Evolutionary conservation across 257 asterid genomes (phyloP).

Genomic region (Petrea volubilis): DNA sequence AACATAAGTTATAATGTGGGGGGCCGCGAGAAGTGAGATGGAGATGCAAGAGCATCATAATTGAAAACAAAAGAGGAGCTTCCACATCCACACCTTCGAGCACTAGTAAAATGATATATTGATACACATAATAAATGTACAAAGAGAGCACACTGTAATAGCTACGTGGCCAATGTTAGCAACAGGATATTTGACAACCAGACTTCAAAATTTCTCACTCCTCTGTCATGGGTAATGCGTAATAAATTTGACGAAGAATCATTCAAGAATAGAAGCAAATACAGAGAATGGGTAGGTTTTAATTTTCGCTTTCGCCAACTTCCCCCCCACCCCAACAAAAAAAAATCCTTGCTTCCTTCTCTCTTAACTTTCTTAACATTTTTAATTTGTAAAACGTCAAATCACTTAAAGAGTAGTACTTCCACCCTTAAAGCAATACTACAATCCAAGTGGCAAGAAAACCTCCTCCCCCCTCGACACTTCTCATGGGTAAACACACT

Average conservation of each 20-base stretch:
- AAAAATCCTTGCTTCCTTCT: not conserved
- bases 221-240: no score
- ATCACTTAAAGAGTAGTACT: not conserved
- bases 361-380: not conserved
- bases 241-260: no score
- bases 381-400: not conserved
- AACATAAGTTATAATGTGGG: no score
- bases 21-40: not conserved
- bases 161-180: not conserved
- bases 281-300: no score
- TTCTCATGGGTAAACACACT: not conserved
- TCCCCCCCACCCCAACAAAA: no score
- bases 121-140: not conserved
- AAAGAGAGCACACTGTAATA: not conserved
- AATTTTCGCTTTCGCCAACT: no score
- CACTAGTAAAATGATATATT: not conserved
- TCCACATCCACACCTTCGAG: not conserved
- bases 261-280: no score
- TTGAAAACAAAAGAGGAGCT: not conserved
- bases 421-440: not conserved
- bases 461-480: no score
- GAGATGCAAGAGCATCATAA: not conserved
- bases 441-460: not conserved
- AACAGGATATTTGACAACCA: not conserved
- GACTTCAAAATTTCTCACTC: not conserved